Percentiles rank a stretch among this genome's conserved stretches.
Evolutionary conservation across 441 rosid genomes (phyloP).

Genomic region (Erodium chrysanthum): DNA sequence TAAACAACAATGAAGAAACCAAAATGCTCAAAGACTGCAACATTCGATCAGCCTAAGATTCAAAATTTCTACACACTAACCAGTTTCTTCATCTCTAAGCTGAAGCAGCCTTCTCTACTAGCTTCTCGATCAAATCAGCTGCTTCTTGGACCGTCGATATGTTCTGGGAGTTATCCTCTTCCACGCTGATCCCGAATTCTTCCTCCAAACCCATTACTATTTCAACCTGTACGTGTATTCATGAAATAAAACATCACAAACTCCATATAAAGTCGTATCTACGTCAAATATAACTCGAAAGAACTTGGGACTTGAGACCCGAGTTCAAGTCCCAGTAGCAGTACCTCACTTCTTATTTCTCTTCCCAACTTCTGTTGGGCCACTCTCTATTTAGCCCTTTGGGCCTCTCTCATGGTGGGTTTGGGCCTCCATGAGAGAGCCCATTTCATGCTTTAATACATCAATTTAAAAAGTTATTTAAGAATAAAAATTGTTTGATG

Average conservation of each 20-base stretch:
- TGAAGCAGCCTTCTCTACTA: background rate
- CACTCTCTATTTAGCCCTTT: too few relatives aligned
- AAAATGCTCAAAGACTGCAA: background rate
- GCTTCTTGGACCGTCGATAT: slow-evolving; percentile 1
- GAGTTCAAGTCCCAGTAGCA: too few relatives aligned
- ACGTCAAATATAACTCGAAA: background rate
- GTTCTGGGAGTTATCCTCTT: background rate
- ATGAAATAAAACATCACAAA: background rate
- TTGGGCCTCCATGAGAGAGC: too few relatives aligned
- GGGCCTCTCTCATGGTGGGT: too few relatives aligned
- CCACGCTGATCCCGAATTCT: background rate
- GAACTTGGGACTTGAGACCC: background rate
- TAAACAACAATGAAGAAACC: background rate
- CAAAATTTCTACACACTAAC: background rate
- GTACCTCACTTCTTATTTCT: too few relatives aligned
- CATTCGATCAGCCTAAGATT: background rate
- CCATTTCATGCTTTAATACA: too few relatives aligned
- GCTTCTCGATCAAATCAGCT: background rate
- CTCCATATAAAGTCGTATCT: background rate
- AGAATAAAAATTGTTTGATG: too few relatives aligned
- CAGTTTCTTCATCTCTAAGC: background rate
- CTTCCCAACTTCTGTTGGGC: too few relatives aligned
- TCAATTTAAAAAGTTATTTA: too few relatives aligned
- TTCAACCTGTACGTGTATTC: background rate
- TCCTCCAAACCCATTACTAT: slow-evolving; percentile 7